Evolutionary conservation across 352 stramenopile genomes (phyloP).

Genomic region (Phytophthora tentaculata): DNA sequence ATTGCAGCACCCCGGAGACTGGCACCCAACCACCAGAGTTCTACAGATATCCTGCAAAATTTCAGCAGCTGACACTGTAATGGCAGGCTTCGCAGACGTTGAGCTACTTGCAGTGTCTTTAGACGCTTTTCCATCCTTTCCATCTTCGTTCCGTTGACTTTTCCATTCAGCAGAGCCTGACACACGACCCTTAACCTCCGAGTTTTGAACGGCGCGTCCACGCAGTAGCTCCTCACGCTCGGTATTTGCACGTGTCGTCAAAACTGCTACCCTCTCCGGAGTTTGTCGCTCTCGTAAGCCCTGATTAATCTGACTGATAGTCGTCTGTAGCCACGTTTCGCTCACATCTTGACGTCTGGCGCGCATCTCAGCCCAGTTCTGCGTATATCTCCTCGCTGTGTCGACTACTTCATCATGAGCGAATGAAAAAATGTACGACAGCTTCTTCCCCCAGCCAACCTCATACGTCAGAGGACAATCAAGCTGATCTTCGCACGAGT

Average conservation of each 20-base stretch:
- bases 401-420: constrained; percentile 91
- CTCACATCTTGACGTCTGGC: constrained; percentile 66
- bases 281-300: constrained; percentile 36
- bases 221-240: constrained; percentile 61
- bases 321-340: constrained; percentile 65
- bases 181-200: constrained; percentile 72
- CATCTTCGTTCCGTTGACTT: constrained; percentile 70
- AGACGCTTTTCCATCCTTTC: constrained; percentile 28
- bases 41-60: constrained; percentile 54
- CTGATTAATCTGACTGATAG: constrained; percentile 64
- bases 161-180: constrained; percentile 86
- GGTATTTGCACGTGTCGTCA: constrained; percentile 40
- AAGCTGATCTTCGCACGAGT: constrained; percentile 94
- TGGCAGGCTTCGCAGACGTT: constrained; percentile 1
- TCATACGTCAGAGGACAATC: constrained; percentile 95
- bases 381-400: constrained; percentile 84
- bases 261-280: constrained; percentile 37
- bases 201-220: constrained; percentile 38
- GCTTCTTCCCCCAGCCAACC: constrained; percentile 94
- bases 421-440: constrained; percentile 93
- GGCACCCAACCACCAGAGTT: constrained; percentile 57
- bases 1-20: constrained; percentile 40
- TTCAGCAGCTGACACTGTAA: constrained; percentile 24
- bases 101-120: background rate
- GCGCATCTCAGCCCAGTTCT: constrained; percentile 70